phyloP scores from a whole-genome alignment of 148 eudicot species.

The Arbutus unedo region DNA sequence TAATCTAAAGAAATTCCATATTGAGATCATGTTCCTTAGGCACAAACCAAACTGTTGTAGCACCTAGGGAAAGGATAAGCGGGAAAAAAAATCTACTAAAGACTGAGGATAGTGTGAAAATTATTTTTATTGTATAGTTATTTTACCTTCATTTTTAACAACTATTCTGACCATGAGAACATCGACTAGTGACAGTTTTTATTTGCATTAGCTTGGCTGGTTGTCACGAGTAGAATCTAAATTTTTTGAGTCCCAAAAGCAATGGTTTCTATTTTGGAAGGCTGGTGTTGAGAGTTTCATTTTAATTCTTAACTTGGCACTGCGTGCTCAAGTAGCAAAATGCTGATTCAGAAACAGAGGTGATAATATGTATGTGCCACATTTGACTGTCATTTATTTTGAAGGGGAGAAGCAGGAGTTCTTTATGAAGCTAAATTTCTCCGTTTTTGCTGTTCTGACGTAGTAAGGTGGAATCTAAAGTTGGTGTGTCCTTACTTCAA shows the following conservation, averaged over 20 bases:
- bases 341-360: neutral
- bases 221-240: neutral
- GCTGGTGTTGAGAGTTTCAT: neutral
- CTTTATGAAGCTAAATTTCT: neutral
- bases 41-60: too few species aligned
- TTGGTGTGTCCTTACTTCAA: slow-evolving; percentile 20
- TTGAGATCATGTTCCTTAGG: neutral
- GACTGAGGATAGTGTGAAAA: too few species aligned
- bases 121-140: neutral
- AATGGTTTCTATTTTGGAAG: neutral
- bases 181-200: neutral
- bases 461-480: neutral
- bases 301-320: neutral
- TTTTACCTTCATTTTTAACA: too few species aligned
- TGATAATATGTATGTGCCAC: neutral
- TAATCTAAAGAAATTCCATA: too few species aligned
- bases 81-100: too few species aligned
- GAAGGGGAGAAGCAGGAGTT: neutral
- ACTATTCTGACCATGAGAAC: neutral
- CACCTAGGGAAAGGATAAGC: too few species aligned
- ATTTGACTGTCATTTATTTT: neutral
- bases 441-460: neutral
- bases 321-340: neutral
- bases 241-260: neutral
- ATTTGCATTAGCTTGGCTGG: neutral